phyloP scores from a whole-genome alignment of 2,329 filamentous ascomycete species.

The Talaromyces sp. region DNA sequence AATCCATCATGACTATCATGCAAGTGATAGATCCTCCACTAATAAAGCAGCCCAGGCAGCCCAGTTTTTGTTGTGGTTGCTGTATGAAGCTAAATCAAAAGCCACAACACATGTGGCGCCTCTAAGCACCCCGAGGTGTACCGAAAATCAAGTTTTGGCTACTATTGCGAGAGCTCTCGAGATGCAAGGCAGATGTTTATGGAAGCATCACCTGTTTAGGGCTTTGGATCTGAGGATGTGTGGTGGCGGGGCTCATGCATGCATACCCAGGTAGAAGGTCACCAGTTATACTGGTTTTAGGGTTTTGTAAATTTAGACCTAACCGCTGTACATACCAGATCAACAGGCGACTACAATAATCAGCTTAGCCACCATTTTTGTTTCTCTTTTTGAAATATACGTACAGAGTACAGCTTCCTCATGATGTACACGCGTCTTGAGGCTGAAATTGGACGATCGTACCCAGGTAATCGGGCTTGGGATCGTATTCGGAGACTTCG shows the following conservation, averaged over 20 bases:
- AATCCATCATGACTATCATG: neutral
- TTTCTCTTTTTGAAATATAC: neutral
- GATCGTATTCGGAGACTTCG: neutral
- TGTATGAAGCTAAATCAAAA: neutral
- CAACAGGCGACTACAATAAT: neutral
- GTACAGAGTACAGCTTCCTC: neutral
- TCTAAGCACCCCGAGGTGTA: neutral
- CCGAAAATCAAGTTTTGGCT: neutral
- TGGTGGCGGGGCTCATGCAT: neutral
- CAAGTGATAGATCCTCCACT: neutral
- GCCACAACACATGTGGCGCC: neutral
- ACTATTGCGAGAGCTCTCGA: neutral
- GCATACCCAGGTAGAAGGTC: neutral
- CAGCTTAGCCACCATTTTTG: neutral
- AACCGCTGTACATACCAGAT: neutral
- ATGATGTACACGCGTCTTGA: neutral
- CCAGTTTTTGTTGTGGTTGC: neutral
- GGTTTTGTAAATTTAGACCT: neutral
- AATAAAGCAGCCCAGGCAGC: neutral
- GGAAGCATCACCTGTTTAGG: neutral
- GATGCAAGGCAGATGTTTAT: slow-evolving; percentile 1
- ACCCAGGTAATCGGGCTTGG: neutral
- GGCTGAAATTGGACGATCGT: neutral
- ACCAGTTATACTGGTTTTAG: neutral
- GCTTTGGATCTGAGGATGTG: neutral